Evolutionary conservation across 208 protist genomes (phyloP).

Genomic region (Leptomonas seymouri): DNA sequence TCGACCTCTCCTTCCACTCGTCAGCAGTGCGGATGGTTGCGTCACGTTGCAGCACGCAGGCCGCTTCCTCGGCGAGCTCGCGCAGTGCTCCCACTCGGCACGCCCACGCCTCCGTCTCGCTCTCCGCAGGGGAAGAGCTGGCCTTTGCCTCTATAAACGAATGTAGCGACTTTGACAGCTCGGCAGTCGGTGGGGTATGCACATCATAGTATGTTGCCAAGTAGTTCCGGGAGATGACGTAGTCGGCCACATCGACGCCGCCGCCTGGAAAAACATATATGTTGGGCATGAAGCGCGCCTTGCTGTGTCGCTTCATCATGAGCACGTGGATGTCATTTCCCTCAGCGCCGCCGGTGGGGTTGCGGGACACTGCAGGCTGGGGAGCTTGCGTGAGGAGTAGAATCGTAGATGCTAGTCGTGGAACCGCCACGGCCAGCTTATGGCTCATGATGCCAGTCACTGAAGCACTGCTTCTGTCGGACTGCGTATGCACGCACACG

Average conservation of each 20-base stretch:
- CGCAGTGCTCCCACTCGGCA: slow-evolving; percentile 47
- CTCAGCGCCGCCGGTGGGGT: background rate
- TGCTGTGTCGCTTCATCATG: slow-evolving; percentile 60
- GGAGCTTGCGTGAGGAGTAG: slow-evolving; percentile 37
- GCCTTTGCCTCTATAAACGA: slow-evolving; percentile 20
- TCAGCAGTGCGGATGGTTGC: slow-evolving; percentile 12
- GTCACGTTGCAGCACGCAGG: slow-evolving; percentile 40
- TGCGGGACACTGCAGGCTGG: background rate
- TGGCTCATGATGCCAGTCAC: slow-evolving; percentile 4
- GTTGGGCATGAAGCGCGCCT: slow-evolving; percentile 62
- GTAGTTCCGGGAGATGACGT: slow-evolving; percentile 10
- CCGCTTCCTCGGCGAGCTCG: slow-evolving; percentile 57
- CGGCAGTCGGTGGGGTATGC: background rate
- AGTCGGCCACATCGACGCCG: slow-evolving; percentile 44
- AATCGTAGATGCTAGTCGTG: slow-evolving; percentile 48
- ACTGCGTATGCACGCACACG: background rate
- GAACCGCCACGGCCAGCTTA: slow-evolving; percentile 21
- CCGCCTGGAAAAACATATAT: slow-evolving; percentile 67
- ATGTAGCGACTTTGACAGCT: background rate
- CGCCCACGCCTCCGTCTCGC: slow-evolving; percentile 26
- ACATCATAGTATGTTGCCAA: slow-evolving; percentile 3
- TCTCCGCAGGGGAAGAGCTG: background rate
- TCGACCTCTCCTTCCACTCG: slow-evolving; percentile 11
- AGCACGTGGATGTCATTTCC: slow-evolving; percentile 50
- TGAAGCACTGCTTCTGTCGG: too few species aligned